Percentiles rank a stretch among this genome's conserved stretches.
Conservation (phyloP, 768 basidiomycete species). For the Mycena galericulata region DNA sequence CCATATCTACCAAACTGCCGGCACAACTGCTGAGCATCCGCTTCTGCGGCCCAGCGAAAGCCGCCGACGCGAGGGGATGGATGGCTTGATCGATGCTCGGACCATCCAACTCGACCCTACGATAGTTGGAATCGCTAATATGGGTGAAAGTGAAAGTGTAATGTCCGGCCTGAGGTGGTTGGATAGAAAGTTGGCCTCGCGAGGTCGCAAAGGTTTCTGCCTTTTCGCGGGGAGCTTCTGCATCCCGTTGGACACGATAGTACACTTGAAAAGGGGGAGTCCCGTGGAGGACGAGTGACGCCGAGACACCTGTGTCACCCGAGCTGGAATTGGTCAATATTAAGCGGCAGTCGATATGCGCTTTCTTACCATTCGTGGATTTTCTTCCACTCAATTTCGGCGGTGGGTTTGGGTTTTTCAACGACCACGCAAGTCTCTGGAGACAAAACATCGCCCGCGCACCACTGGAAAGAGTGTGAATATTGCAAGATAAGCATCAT, state of each 20-base stretch:
- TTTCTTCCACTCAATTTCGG: conserved; percentile 89
- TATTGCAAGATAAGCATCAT: conserved; percentile 24
- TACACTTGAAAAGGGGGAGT: conserved; percentile 90
- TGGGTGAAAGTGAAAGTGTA: conserved; percentile 87
- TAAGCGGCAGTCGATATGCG: background rate
- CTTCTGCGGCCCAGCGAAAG: conserved; percentile 69
- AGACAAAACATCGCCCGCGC: conserved; percentile 85
- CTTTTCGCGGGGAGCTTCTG: conserved; percentile 69
- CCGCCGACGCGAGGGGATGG: conserved; percentile 87
- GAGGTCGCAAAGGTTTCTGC: conserved; percentile 73
- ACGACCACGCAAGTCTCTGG: conserved; percentile 85
- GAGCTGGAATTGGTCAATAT: conserved; percentile 61
- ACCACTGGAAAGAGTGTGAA: conserved; percentile 60
- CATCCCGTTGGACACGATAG: conserved; percentile 81
- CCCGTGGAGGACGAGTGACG: conserved; percentile 87
- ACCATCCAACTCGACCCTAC: conserved; percentile 77
- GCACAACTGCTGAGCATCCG: conserved; percentile 81
- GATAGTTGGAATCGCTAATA: conserved; percentile 88
- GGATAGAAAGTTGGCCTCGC: conserved; percentile 83
- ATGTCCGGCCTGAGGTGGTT: conserved; percentile 90
- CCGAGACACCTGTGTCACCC: conserved; percentile 92
- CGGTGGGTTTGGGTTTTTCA: conserved; percentile 80
- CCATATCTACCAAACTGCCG: conserved; percentile 78
- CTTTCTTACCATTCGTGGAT: conserved; percentile 86
- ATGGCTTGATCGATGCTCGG: conserved; percentile 89